These are phyloP conservation scores for Skeletonema menzelii DNA, from an alignment of 108 stramenopile species.

Conservation along the genomic window DNA sequence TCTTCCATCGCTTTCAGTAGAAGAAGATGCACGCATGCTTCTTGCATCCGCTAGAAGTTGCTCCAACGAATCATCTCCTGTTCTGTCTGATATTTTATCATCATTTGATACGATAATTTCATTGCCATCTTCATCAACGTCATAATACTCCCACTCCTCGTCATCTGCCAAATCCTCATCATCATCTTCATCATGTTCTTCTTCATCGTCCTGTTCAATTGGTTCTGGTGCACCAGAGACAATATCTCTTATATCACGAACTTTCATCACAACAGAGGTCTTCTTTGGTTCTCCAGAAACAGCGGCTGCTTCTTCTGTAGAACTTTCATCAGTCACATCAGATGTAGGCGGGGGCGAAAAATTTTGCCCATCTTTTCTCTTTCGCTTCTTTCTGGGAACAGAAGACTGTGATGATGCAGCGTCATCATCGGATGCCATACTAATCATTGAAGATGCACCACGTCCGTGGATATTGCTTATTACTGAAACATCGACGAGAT, in stretches of 20 bases:
- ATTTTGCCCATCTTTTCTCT: slow-evolving; percentile 50
- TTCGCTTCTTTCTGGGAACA: slow-evolving; percentile 41
- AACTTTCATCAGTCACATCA: neutral
- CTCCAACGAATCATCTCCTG: slow-evolving; percentile 57
- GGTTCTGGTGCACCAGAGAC: slow-evolving; percentile 38
- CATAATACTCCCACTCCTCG: slow-evolving; percentile 52
- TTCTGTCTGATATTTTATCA: neutral
- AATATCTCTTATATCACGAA: slow-evolving; percentile 62
- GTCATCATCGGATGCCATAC: slow-evolving; percentile 2
- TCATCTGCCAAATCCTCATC: slow-evolving; percentile 30
- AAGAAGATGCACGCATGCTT: slow-evolving; percentile 49
- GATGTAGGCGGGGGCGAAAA: slow-evolving; percentile 6
- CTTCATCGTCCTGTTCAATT: neutral
- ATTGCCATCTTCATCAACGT: slow-evolving; percentile 47
- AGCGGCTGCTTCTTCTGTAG: neutral
- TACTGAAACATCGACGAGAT: neutral
- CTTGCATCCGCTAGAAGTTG: slow-evolving; percentile 74
- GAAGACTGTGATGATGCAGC: slow-evolving; percentile 4
- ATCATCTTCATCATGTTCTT: slow-evolving; percentile 8
- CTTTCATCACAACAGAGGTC: slow-evolving; percentile 53
- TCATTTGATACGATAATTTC: slow-evolving; percentile 12
- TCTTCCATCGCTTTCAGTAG: slow-evolving; percentile 9
- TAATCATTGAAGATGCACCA: neutral
- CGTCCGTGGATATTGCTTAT: neutral
- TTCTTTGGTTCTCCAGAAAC: slow-evolving; percentile 28